These are phyloP conservation scores for Saccharomycopsis sp. DNA, from an alignment of 805 yeast species.

Conservation along the genomic window DNA sequence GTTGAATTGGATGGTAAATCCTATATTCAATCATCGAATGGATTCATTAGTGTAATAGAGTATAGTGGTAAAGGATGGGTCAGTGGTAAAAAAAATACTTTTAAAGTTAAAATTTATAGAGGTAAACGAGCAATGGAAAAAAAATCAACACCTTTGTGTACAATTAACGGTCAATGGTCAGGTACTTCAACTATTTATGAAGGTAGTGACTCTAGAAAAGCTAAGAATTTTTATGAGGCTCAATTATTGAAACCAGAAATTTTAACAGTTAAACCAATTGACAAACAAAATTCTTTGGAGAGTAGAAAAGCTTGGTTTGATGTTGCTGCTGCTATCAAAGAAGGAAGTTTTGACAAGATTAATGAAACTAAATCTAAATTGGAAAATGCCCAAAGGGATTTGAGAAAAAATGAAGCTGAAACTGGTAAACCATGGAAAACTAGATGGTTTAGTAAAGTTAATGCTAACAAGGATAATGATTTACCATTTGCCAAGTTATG, in stretches of 20 bases:
- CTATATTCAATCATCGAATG: constrained; percentile 76
- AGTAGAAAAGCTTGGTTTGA: constrained; percentile 83
- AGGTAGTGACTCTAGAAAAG: constrained; percentile 37
- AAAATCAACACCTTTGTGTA: constrained; percentile 60
- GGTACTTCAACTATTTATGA: constrained; percentile 63
- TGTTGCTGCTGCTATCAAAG: constrained; percentile 81
- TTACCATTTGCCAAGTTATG: constrained; percentile 35
- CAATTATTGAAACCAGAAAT: constrained; percentile 42
- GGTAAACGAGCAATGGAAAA: constrained; percentile 44
- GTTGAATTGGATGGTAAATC: constrained; percentile 90
- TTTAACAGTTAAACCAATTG: constrained; percentile 71
- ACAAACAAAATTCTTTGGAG: constrained; percentile 74
- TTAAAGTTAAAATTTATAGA: constrained; percentile 74
- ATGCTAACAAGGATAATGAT: constrained; percentile 25
- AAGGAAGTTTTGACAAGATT: constrained; percentile 69
- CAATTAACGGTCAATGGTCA: constrained; percentile 91
- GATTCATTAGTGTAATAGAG: constrained; percentile 66
- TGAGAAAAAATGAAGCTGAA: constrained; percentile 66
- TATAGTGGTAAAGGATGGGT: constrained; percentile 93
- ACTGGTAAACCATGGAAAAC: constrained; percentile 63
- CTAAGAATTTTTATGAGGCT: constrained; percentile 60
- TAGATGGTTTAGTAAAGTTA: constrained; percentile 68
- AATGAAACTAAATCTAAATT: constrained; percentile 67
- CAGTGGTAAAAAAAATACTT: constrained; percentile 88
- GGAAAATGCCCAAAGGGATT: constrained; percentile 79